Percentiles rank a stretch among this genome's conserved stretches.
Evolutionary conservation across 2,329 filamentous ascomycete genomes (phyloP).

Genomic region (Diaporthe sp.): DNA sequence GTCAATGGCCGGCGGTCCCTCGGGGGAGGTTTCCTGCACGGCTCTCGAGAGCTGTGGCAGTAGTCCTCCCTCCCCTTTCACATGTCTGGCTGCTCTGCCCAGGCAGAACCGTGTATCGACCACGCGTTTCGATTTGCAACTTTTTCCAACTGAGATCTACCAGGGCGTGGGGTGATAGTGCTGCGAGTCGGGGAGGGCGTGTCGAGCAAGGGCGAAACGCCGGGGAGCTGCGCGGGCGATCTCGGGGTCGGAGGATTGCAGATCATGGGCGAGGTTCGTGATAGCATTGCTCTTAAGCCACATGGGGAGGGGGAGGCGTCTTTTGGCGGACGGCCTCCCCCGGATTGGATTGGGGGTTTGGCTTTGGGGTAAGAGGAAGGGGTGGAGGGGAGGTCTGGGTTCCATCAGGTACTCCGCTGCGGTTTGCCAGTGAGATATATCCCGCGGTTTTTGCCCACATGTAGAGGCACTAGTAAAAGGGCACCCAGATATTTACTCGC

Average conservation of each 20-base stretch:
- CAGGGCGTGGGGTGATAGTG: background rate
- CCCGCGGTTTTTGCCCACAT: background rate
- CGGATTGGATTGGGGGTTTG: background rate
- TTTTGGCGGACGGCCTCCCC: background rate
- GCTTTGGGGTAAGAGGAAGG: background rate
- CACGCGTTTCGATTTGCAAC: background rate
- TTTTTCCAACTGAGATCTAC: background rate
- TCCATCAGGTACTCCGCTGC: background rate
- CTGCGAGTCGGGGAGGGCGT: constrained; percentile 2
- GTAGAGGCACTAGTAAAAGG: background rate
- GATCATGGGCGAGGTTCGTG: constrained; percentile 7
- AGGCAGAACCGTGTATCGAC: background rate
- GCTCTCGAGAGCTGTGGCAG: background rate
- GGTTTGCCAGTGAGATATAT: constrained; percentile 21
- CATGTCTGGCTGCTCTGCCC: background rate
- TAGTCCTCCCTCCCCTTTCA: background rate
- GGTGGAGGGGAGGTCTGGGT: background rate
- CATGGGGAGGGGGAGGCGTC: background rate
- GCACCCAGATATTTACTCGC: background rate
- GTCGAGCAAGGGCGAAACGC: constrained; percentile 1
- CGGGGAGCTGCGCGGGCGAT: background rate
- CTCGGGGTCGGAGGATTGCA: constrained; percentile 17
- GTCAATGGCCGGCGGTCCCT: background rate
- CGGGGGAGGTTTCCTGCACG: background rate
- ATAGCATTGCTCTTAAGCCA: constrained; percentile 28